A percentile compares a stretch with the other conserved stretches of the same genome.
These are phyloP conservation scores for Alternaria incomplexa DNA, from an alignment of 2,329 filamentous ascomycete species.

Conservation along the genomic window DNA sequence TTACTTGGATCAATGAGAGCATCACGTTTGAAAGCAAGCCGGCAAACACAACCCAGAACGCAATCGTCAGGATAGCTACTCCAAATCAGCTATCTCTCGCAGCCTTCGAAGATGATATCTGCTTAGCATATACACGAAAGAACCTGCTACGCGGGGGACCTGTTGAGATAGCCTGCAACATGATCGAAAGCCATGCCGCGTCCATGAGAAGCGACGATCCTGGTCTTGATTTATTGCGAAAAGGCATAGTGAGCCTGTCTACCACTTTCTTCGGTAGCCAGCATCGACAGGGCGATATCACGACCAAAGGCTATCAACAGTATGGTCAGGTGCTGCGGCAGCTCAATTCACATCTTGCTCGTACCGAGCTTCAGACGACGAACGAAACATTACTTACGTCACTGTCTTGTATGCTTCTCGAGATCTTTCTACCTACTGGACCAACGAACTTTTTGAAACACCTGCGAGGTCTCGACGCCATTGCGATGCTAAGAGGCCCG, in stretches of 20 bases:
- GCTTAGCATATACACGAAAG: conserved; percentile 34
- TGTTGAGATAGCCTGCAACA: conserved; percentile 34
- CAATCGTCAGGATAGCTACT: neutral
- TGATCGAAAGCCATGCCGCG: conserved; percentile 14
- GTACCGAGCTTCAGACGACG: conserved; percentile 23
- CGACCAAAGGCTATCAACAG: conserved; percentile 24
- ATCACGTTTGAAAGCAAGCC: neutral
- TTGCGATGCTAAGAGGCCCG: conserved; percentile 31
- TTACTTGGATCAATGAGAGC: conserved; percentile 32
- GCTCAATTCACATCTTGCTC: conserved; percentile 27
- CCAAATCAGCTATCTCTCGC: conserved; percentile 19
- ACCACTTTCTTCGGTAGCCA: conserved; percentile 36
- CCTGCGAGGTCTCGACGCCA: conserved; percentile 34
- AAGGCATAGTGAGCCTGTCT: conserved; percentile 31
- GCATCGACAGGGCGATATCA: conserved; percentile 26
- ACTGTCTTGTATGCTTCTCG: conserved; percentile 34
- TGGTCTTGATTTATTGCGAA: conserved; percentile 27
- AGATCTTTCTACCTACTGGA: conserved; percentile 37
- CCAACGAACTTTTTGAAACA: conserved; percentile 37
- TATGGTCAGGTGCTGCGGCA: conserved; percentile 34
- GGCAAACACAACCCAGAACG: neutral
- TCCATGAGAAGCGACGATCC: conserved; percentile 5
- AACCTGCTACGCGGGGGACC: conserved; percentile 32
- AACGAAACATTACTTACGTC: conserved; percentile 35
- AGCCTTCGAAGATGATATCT: conserved; percentile 35